Percentiles rank a stretch among this genome's conserved stretches.
Evolutionary conservation across 176 grass and related monocot species (phyloP).

Genomic region (Miscanthus lutarioriparius): DNA sequence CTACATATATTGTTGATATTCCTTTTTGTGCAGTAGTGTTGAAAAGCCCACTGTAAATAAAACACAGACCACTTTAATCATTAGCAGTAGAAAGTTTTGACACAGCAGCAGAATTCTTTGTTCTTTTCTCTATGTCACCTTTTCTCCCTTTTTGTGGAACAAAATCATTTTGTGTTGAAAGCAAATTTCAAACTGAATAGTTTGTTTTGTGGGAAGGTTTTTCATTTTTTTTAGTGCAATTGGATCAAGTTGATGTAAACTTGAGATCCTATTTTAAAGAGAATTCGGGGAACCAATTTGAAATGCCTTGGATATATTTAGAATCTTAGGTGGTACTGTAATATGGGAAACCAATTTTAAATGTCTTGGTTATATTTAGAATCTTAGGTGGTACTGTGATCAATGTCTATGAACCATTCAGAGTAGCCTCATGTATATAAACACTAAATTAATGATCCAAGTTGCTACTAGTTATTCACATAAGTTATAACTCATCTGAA

Average conservation of each 20-base stretch:
- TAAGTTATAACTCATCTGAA: neutral
- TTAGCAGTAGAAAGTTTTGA: neutral
- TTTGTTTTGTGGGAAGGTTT: neutral
- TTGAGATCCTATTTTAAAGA: neutral
- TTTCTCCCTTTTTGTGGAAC: neutral
- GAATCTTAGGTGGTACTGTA: neutral
- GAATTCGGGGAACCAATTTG: neutral
- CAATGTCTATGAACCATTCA: neutral
- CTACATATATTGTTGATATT: neutral
- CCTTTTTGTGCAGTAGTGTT: neutral
- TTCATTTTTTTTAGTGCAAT: neutral
- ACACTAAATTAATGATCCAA: neutral
- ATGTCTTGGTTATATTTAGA: neutral
- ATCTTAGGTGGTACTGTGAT: neutral
- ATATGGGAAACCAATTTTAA: neutral
- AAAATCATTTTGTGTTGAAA: neutral
- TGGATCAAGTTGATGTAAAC: neutral
- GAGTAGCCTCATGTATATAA: neutral
- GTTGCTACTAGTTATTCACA: neutral
- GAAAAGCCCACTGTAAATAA: neutral
- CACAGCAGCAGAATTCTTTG: neutral
- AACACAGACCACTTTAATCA: neutral
- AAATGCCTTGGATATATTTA: neutral
- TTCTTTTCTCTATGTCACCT: neutral
- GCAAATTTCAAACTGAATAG: neutral